Base-by-base conservation (phyloP, 805 yeast species). In the Hanseniaspora opuntiae region DNA sequence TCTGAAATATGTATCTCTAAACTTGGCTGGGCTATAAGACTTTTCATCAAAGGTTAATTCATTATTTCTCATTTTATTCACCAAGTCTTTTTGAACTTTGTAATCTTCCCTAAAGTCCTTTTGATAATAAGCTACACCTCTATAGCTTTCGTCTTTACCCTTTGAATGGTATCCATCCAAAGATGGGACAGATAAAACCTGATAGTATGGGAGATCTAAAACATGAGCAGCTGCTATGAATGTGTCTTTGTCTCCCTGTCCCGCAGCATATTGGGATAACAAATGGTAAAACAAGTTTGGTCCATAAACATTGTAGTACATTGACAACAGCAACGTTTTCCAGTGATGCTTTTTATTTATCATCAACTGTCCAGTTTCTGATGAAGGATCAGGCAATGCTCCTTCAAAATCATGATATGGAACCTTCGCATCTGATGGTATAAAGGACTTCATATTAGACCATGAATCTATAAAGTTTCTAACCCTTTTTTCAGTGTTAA, bases 51-150 rank as follows among this genome's bases (percentile, higher is more conserved):
- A n/a, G 25, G 36, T 14, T 39, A 39, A 32, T 42, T 48, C 20
- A 41, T 25, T 22, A 40, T 38, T 37, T 37, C 51, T 40, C 33
- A 45, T 48, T 16, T 32, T 47, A 19, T 51, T 33, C 17, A 36
- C 37, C 16, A 54, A 39, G 12, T 55, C 53, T 14, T 52, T 17
- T 22, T 55, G 53, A 22, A 63, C 59, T 3, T 55, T 60, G 54
- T 69, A 78, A 64, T 85, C 94, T 44, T 74, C 74, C n/a, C 72
- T 64, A 3, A 89, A 86, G 61, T 82, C 79, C 56, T 71, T 77
- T 64, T 86, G 95, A 5, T 83, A 81, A 87, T 85, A 85, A 3
- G 84, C 86, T 10, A 81, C 76, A 17, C 89, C 90, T n/a, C 72
- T 65, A 61, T 74, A 82, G 9, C 69, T 70, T 12, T 65, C 68